Conservation (phyloP, 1,284 basidiomycete species). For the Ustilago lituana region DNA sequence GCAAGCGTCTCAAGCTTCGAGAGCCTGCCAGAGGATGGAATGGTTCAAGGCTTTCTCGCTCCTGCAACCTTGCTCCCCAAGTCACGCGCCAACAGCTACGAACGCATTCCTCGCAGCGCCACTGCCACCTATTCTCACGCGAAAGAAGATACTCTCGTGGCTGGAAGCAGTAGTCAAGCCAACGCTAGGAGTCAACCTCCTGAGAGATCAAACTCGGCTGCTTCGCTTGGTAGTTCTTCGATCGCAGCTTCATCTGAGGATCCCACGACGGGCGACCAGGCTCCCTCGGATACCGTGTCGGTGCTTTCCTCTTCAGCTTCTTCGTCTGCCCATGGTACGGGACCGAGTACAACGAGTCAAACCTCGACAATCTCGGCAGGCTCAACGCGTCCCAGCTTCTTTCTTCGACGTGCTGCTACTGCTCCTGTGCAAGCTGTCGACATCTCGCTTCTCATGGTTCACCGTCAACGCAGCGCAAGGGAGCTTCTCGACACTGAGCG, state of each 20-base stretch:
- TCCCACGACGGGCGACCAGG: conserved; percentile 1
- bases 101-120: conserved; percentile 19
- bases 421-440: conserved; percentile 19
- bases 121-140: background rate
- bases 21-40: conserved; percentile 59
- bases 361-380: conserved; percentile 37
- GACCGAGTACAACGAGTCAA: conserved; percentile 19
- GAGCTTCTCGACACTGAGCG: conserved; percentile 65
- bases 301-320: conserved; percentile 13
- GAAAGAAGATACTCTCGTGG: conserved; percentile 5
- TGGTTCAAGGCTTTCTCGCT: conserved; percentile 40
- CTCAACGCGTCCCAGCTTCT: conserved; percentile 35
- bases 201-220: conserved; percentile 9
- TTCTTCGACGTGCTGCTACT: conserved; percentile 40
- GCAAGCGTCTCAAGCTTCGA: conserved; percentile 60
- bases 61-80: conserved; percentile 14
- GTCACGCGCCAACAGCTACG: conserved; percentile 31
- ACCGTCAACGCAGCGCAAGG: conserved; percentile 40
- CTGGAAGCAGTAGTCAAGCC: background rate
- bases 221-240: conserved; percentile 19
- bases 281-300: conserved; percentile 8
- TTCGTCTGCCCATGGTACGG: conserved; percentile 28
- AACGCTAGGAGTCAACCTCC: conserved; percentile 5
- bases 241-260: conserved; percentile 7
- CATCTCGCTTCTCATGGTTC: conserved; percentile 22